Evolutionary conservation across 1,284 basidiomycete genomes (phyloP).

Genomic region (Sporisorium reilianum): DNA sequence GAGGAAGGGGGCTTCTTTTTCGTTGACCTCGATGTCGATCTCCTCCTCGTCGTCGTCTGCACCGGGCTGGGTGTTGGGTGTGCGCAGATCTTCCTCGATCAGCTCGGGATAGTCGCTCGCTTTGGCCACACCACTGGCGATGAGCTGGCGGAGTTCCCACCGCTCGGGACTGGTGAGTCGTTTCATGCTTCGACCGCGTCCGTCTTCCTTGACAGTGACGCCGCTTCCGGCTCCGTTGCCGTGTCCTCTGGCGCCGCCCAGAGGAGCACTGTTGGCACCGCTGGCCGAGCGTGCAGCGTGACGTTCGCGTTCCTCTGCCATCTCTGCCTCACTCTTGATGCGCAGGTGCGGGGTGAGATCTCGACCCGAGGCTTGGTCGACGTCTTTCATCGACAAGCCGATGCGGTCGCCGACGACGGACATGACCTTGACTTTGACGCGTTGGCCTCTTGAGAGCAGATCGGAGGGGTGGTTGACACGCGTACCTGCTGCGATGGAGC

Average conservation of each 20-base stretch:
- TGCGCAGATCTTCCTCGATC: slow-evolving; percentile 75
- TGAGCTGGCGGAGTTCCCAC: slow-evolving; percentile 99
- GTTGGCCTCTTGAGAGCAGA: slow-evolving; percentile 83
- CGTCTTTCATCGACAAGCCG: slow-evolving; percentile 95
- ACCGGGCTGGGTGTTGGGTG: slow-evolving; percentile 54
- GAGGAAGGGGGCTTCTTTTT: slow-evolving; percentile 96
- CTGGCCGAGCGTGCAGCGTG: slow-evolving; percentile 60
- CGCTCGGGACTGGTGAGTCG: slow-evolving; percentile 95
- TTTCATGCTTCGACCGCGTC: slow-evolving; percentile 74
- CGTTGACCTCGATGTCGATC: slow-evolving; percentile 94
- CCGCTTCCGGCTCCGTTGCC: slow-evolving; percentile 33
- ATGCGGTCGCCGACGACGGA: slow-evolving; percentile 84
- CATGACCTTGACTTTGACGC: slow-evolving; percentile 85
- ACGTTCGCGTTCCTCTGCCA: slow-evolving; percentile 51
- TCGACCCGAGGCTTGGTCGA: slow-evolving; percentile 87
- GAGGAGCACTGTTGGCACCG: slow-evolving; percentile 72
- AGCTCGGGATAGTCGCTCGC: slow-evolving; percentile 96
- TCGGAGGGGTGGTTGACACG: slow-evolving; percentile 89
- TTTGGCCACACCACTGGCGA: slow-evolving; percentile 91
- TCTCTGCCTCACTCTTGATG: slow-evolving; percentile 90
- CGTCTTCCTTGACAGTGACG: slow-evolving; percentile 52
- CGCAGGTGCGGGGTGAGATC: slow-evolving; percentile 93
- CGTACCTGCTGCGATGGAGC: slow-evolving; percentile 80
- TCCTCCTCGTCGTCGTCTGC: slow-evolving; percentile 73
- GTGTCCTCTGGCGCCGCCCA: slow-evolving; percentile 50